phyloP scores from a whole-genome alignment of 1,284 basidiomycete genomes.

The Rhodotorula sp. region DNA sequence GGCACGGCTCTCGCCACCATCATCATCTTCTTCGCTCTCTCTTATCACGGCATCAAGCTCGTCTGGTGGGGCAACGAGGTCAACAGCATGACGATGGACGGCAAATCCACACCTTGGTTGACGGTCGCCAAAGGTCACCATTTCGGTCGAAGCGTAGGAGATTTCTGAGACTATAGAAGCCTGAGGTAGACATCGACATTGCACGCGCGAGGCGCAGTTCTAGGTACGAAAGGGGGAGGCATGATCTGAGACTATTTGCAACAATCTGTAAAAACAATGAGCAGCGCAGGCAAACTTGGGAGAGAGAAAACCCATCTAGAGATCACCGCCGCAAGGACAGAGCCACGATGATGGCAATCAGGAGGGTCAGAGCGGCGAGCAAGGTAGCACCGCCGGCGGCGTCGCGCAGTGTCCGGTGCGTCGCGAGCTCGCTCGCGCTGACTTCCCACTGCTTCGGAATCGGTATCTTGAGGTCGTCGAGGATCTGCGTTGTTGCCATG shows the following conservation, averaged over 20 bases:
- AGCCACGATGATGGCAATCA: conserved; percentile 12
- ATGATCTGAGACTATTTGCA: neutral
- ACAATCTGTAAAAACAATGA: neutral
- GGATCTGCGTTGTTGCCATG: conserved; percentile 43
- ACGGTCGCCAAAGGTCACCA: neutral
- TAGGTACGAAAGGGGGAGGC: no score
- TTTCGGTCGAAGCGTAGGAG: conserved; percentile 6
- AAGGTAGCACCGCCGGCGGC: conserved; percentile 17
- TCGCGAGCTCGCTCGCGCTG: conserved; percentile 20
- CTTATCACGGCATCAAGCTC: conserved; percentile 60
- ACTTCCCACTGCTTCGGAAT: conserved; percentile 27
- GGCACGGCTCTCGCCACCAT: conserved; percentile 68
- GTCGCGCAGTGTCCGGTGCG: conserved; percentile 22
- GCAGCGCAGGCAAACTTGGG: neutral
- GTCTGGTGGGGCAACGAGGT: conserved; percentile 87
- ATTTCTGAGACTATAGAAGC: conserved; percentile 1
- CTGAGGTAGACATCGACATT: neutral
- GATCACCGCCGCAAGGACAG: neutral
- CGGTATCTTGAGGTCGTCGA: conserved; percentile 36
- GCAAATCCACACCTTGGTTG: conserved; percentile 26
- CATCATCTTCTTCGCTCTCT: conserved; percentile 78
- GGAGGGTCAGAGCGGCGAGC: conserved; percentile 8
- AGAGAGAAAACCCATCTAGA: neutral
- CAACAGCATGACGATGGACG: conserved; percentile 48
- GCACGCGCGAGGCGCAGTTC: neutral